Percentiles rank a stretch among this genome's conserved stretches.
Evolutionary conservation across 305 asterid species (phyloP).

Genomic region (Solanum hybrid): DNA sequence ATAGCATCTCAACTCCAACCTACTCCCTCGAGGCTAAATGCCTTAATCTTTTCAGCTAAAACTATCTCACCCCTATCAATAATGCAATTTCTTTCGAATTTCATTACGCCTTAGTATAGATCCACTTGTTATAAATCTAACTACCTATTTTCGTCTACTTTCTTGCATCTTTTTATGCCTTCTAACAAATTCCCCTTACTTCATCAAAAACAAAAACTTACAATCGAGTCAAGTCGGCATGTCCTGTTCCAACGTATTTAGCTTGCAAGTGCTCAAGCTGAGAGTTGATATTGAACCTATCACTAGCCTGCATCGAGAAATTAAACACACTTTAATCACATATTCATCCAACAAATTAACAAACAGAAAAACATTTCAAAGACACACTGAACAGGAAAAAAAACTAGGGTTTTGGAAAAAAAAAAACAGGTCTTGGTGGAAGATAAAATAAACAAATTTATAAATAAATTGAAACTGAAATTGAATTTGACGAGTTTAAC

Average conservation of each 20-base stretch:
- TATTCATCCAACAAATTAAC: background rate
- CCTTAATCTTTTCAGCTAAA: background rate
- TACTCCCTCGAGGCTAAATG: background rate
- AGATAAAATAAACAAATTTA: background rate
- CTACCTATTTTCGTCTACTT: background rate
- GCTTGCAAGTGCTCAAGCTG: constrained; percentile 99
- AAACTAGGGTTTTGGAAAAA: background rate
- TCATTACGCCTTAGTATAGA: background rate
- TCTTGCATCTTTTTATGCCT: background rate
- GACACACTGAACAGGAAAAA: background rate
- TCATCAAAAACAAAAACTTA: constrained; percentile 18
- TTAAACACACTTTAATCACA: background rate
- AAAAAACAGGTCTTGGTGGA: background rate
- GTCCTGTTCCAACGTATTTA: constrained; percentile 96
- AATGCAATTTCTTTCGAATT: background rate
- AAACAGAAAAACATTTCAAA: background rate
- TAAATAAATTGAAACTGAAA: background rate
- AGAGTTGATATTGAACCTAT: constrained; percentile 92
- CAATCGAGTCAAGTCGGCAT: constrained; percentile 94
- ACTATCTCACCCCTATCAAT: background rate
- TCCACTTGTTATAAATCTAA: background rate
- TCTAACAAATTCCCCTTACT: background rate
- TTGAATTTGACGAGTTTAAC: background rate
- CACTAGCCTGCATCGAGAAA: constrained; percentile 27
- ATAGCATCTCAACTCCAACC: background rate